Evolutionary conservation across 2,329 filamentous ascomycete species (phyloP).

Genomic region (Phaeosphaeriaceae sp.): DNA sequence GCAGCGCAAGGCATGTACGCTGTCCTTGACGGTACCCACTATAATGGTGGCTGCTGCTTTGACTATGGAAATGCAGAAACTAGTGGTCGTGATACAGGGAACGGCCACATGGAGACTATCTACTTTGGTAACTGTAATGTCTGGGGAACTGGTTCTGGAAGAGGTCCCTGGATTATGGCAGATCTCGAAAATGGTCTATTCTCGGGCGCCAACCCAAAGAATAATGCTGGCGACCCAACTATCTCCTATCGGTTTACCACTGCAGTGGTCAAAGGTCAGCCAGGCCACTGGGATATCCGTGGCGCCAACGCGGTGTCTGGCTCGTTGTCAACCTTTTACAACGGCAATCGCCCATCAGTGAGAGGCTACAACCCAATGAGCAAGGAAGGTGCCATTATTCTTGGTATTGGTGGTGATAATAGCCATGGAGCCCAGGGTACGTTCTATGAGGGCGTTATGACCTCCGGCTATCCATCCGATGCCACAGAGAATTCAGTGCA

Average conservation of each 20-base stretch:
- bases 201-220: conserved; percentile 56
- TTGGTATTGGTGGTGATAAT: conserved; percentile 75
- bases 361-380: conserved; percentile 66
- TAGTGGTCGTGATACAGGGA: conserved; percentile 56
- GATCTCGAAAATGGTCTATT: conserved; percentile 73
- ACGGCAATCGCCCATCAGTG: conserved; percentile 59
- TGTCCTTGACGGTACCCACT: conserved; percentile 65
- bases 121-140: conserved; percentile 64
- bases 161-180: conserved; percentile 71
- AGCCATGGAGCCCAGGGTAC: conserved; percentile 65
- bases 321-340: conserved; percentile 64
- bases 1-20: conserved; percentile 66
- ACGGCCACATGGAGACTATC: conserved; percentile 72
- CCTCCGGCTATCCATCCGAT: conserved; percentile 65
- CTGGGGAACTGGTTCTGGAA: conserved; percentile 65
- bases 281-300: conserved; percentile 65
- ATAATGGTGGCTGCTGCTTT: conserved; percentile 62
- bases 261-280: conserved; percentile 62
- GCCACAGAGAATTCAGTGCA: conserved; percentile 64
- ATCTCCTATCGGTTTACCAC: conserved; percentile 64
- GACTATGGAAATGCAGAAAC: conserved; percentile 54
- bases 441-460: conserved; percentile 71
- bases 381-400: conserved; percentile 70
- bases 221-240: conserved; percentile 61
- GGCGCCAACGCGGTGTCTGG: conserved; percentile 64